Evolutionary conservation across 768 basidiomycete genomes (phyloP), one percentile per base, ranked within the genome.

Genomic region (Pulveroboletus sp.): DNA sequence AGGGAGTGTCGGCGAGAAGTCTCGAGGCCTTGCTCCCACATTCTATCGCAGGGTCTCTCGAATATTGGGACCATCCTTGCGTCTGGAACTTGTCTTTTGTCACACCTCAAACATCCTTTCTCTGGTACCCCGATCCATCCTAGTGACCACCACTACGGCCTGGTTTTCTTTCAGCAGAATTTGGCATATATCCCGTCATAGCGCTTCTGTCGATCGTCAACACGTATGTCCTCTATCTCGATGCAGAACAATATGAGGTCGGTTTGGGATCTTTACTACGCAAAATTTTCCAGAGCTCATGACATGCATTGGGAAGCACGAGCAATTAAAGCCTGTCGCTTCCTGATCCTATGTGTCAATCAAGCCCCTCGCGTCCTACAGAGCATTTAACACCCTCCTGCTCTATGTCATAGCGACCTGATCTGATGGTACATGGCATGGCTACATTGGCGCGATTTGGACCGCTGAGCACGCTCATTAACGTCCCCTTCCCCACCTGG

Each of bases 401-500:
- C 17, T 33, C 39, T 27, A 47, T 42, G 27, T 42, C 24, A 32
- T 53, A 50, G 14, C 21, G 14, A 28, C n/a, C 6, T 8, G 46
- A 17, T 36, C 14, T 21, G 18, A 4, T 4, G 10, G 56, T 58
- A 32, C 51, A 53, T 7, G 49, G 52, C 5, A 1, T 58, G 46
- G 14, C 51, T 8, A 39, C 47, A 11, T 35, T 14, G 27, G 56
- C 56, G 6, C 8, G 3, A 26, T 13, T 3, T 14, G 38, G 38
- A 18, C 35, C 49, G 6, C 8, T 21, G 37, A 61, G 51, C 36
- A 61, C 27, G 17, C 61, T 59, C 17, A 57, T 51, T 13, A 53
- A 27, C 5, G 58, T 59, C 35, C 54, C 51, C 54, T 58, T 56
- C 42, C 58, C 50, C 14, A 32, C 55, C 58, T 54, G 2, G 56